Evolutionary conservation across 2,329 filamentous ascomycete genomes (phyloP).

Genomic region (Pseudocercospora fijiensis): DNA sequence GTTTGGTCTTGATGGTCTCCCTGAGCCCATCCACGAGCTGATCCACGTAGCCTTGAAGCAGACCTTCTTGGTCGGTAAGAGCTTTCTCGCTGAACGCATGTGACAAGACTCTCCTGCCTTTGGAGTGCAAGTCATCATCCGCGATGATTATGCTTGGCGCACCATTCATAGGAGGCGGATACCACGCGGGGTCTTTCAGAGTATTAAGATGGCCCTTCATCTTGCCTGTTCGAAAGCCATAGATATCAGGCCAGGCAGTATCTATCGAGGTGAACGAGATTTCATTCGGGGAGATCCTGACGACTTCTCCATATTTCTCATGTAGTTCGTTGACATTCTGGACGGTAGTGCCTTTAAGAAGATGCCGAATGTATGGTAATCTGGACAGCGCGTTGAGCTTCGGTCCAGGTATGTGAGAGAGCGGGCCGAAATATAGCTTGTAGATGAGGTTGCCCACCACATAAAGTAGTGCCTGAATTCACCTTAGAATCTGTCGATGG

Average conservation of each 20-base stretch:
- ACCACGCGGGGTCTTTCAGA: slow-evolving; percentile 42
- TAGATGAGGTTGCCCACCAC: slow-evolving; percentile 34
- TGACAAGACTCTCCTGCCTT: slow-evolving; percentile 42
- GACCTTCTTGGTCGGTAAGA: slow-evolving; percentile 42
- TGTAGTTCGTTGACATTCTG: slow-evolving; percentile 47
- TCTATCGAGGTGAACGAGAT: slow-evolving; percentile 47
- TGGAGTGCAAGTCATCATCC: slow-evolving; percentile 42
- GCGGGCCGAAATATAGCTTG: slow-evolving; percentile 46
- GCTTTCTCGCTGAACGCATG: slow-evolving; percentile 47
- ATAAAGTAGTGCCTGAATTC: slow-evolving; percentile 23
- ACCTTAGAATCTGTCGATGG: background rate
- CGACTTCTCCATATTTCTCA: slow-evolving; percentile 44
- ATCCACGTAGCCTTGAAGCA: slow-evolving; percentile 44
- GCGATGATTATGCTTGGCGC: slow-evolving; percentile 35
- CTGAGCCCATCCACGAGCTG: slow-evolving; percentile 41
- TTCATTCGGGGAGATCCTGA: slow-evolving; percentile 45
- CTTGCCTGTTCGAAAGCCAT: slow-evolving; percentile 41
- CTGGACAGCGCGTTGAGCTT: slow-evolving; percentile 32
- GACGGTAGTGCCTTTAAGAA: slow-evolving; percentile 29
- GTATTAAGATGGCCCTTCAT: slow-evolving; percentile 37
- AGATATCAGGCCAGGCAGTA: slow-evolving; percentile 47
- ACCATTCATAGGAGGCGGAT: slow-evolving; percentile 35
- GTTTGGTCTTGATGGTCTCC: slow-evolving; percentile 28
- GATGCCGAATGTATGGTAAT: slow-evolving; percentile 29
- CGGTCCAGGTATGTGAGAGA: slow-evolving; percentile 47